These are phyloP conservation scores for Hippophae gyantsensis DNA, from an alignment of 306 rosid species.

Conservation along the genomic window DNA sequence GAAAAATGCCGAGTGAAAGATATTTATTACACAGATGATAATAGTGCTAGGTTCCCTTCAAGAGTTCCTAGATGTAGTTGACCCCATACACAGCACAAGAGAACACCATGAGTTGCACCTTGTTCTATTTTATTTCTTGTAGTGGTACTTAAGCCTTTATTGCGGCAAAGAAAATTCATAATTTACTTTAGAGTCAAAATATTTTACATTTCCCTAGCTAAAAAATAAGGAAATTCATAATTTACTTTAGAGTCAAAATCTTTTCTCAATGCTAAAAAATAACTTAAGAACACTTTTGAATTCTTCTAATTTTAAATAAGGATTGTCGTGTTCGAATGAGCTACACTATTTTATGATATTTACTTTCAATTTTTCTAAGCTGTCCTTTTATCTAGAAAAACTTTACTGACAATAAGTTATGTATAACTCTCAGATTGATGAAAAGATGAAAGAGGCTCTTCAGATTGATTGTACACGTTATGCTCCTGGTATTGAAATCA, in stretches of 20 bases:
- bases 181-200: no score
- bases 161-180: no score
- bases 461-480: constrained; percentile 85
- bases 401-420: constrained; percentile 5
- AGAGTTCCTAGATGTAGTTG: not conserved
- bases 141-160: no score
- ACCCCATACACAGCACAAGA: not conserved
- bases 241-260: no score
- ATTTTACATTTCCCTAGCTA: no score
- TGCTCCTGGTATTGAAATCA: constrained; percentile 89
- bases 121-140: no score
- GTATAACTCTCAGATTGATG: constrained; percentile 59
- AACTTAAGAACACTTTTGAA: not conserved
- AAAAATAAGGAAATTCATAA: no score
- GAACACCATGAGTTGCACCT: no score
- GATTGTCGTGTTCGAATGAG: not conserved
- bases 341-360: constrained; percentile 5
- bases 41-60: not conserved
- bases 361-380: constrained; percentile 1
- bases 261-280: not conserved
- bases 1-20: constrained; percentile 3
- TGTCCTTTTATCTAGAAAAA: no score
- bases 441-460: constrained; percentile 90
- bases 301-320: not conserved
- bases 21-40: constrained; percentile 10